Conservation (phyloP, 2,329 filamentous ascomycete species). For the Tolypocladium tropicale region DNA sequence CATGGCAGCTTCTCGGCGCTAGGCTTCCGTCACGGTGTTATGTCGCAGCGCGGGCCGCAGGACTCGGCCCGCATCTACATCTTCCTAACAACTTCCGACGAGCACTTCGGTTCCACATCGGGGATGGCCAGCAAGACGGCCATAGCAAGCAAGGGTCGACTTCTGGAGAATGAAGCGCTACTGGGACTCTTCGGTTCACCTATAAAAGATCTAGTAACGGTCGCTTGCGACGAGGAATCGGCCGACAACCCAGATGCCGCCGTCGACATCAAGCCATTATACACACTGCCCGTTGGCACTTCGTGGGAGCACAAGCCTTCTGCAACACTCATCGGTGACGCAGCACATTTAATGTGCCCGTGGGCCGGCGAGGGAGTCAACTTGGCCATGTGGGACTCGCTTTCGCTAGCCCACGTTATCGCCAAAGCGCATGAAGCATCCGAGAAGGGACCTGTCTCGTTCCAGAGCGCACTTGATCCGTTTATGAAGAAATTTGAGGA, state of each 20-base stretch:
- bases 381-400: constrained; percentile 37
- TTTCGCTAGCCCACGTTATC: constrained; percentile 28
- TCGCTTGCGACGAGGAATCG: constrained; percentile 15
- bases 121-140: not conserved
- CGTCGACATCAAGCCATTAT: constrained; percentile 12
- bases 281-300: constrained; percentile 31
- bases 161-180: constrained; percentile 5
- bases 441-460: not conserved
- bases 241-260: constrained; percentile 5
- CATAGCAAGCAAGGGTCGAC: constrained; percentile 12
- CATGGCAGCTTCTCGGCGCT: not conserved
- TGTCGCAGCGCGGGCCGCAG: not conserved
- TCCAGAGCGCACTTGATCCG: constrained; percentile 8
- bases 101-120: constrained; percentile 10
- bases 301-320: constrained; percentile 29
- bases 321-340: constrained; percentile 42
- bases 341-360: constrained; percentile 42
- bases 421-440: not conserved
- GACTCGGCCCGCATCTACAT: not conserved
- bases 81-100: not conserved
- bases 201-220: constrained; percentile 17
- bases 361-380: constrained; percentile 45
- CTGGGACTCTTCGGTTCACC: constrained; percentile 16
- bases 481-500: constrained; percentile 2
- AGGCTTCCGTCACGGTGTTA: not conserved